phyloP scores from a whole-genome alignment of 805 yeast species.

The Maudiozyma bulderi region DNA sequence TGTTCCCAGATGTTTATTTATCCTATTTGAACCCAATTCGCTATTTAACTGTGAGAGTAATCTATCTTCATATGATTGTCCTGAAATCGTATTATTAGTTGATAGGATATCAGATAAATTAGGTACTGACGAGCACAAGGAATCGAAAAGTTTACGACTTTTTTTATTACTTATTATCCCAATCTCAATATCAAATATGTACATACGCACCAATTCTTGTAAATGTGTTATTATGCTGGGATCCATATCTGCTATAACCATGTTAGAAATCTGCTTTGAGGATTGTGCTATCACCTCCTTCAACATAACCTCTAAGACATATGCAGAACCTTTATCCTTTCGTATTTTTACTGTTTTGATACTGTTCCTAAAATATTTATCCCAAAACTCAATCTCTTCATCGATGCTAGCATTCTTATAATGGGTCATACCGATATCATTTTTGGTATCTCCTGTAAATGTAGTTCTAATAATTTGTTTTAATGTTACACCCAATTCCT shows the following conservation, averaged over 20 bases:
- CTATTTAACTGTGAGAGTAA: no score
- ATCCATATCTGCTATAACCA: not conserved
- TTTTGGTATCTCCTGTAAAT: not conserved
- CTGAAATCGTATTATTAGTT: not conserved
- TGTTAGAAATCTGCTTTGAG: not conserved
- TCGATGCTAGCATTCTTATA: not conserved
- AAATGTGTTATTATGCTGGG: not conserved
- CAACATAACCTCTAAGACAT: not conserved
- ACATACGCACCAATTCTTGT: constrained; percentile 4
- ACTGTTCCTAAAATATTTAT: constrained; percentile 2
- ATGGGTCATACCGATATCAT: not conserved
- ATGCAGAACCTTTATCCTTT: not conserved
- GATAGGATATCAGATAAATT: constrained; percentile 5
- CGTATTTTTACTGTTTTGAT: not conserved
- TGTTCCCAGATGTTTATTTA: no score
- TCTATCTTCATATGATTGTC: no score
- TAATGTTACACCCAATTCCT: constrained; percentile 8
- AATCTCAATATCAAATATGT: constrained; percentile 12
- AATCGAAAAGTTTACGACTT: constrained; percentile 9
- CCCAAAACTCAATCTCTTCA: not conserved
- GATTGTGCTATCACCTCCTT: not conserved
- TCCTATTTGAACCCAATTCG: no score
- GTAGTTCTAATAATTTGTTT: constrained; percentile 1
- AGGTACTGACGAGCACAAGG: constrained; percentile 10
- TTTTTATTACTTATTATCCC: constrained; percentile 5